These are phyloP conservation scores for Fusarium sacchari DNA, from an alignment of 2,329 filamentous ascomycete species.

Conservation along the genomic window DNA sequence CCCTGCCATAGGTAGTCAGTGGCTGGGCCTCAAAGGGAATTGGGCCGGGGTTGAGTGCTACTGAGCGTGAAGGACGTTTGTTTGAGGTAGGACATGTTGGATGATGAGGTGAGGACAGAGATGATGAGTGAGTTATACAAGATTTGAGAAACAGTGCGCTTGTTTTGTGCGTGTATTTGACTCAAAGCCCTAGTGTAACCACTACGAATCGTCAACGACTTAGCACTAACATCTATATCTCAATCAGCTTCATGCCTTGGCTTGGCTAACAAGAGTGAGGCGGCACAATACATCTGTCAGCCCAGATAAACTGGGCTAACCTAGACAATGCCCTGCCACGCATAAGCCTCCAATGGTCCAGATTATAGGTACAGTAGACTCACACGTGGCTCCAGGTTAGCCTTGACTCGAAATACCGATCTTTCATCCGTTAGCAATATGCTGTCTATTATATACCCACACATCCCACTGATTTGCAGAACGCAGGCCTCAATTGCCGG, in stretches of 20 bases:
- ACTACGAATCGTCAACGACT: not conserved
- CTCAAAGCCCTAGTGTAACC: not conserved
- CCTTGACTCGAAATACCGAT: not conserved
- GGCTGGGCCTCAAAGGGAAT: conserved; percentile 28
- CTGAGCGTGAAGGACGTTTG: not conserved
- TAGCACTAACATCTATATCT: not conserved
- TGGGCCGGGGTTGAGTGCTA: not conserved
- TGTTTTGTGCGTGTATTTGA: not conserved
- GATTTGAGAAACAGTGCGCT: not conserved
- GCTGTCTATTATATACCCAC: conserved; percentile 5
- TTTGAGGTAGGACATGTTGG: not conserved
- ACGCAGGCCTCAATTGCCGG: conserved; percentile 13
- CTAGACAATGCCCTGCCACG: conserved; percentile 21
- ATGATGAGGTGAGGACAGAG: not conserved
- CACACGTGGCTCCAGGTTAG: not conserved
- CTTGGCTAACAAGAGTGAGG: conserved; percentile 32
- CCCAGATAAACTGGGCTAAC: conserved; percentile 3
- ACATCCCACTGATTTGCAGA: not conserved
- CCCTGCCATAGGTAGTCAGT: conserved; percentile 33
- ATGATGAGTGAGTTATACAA: not conserved
- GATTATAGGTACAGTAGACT: too few relatives aligned
- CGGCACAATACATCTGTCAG: conserved; percentile 5
- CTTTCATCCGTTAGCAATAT: not conserved
- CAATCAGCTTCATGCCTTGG: not conserved
- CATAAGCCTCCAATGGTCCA: conserved; percentile 8